These are phyloP conservation scores for Amanita subjunquillea DNA, from an alignment of 768 basidiomycete species.

Conservation along the genomic window DNA sequence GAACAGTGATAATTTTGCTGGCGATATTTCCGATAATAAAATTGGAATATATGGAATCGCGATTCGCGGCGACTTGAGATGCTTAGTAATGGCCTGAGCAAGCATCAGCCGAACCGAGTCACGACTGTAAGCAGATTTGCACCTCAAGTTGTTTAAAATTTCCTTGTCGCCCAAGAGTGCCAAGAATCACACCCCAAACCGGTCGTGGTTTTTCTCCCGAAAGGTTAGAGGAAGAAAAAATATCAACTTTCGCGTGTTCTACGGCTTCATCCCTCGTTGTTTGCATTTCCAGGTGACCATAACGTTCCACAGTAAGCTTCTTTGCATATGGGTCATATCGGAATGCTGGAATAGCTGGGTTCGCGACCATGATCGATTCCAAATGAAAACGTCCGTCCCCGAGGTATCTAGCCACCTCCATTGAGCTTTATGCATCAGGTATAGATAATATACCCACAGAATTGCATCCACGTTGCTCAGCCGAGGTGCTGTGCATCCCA, in stretches of 20 bases:
- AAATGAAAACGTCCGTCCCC: conserved; percentile 98
- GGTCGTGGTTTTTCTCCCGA: conserved; percentile 11
- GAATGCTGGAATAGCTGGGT: conserved; percentile 89
- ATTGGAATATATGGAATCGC: conserved; percentile 79
- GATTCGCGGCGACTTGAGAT: conserved; percentile 42
- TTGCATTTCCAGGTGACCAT: conserved; percentile 86
- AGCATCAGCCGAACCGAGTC: not conserved
- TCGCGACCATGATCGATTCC: conserved; percentile 99
- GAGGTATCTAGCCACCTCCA: conserved; percentile 56
- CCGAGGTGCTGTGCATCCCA: conserved; percentile 92
- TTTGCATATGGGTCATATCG: conserved; percentile 98
- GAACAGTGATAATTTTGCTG: conserved; percentile 84
- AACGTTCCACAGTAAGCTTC: conserved; percentile 87
- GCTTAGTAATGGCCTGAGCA: conserved; percentile 60
- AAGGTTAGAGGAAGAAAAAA: conserved; percentile 23
- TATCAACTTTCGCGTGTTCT: conserved; percentile 56
- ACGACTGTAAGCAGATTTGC: not conserved
- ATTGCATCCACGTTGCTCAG: conserved; percentile 75
- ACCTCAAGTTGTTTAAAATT: conserved; percentile 83
- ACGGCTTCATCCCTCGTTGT: conserved; percentile 65
- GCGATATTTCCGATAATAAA: conserved; percentile 93
- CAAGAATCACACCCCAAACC: conserved; percentile 90
- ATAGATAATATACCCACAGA: conserved; percentile 46
- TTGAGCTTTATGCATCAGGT: not conserved
- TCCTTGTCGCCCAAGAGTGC: conserved; percentile 92